Base-by-base conservation (phyloP, 768 basidiomycete genomes). In the Trametes coccinea region DNA sequence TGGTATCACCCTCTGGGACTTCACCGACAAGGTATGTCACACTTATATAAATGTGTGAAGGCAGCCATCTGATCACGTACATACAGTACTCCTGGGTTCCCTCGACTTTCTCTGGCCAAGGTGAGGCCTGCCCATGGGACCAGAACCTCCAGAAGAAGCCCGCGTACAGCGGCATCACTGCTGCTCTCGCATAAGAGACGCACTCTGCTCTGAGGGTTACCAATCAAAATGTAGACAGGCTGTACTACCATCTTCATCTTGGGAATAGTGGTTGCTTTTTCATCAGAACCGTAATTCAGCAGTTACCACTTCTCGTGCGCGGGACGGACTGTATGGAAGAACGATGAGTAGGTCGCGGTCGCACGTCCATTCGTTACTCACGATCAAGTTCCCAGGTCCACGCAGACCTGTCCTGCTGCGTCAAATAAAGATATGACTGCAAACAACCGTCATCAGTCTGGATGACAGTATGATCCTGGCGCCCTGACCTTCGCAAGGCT, bases 331-430 rank as follows among this genome's bases (percentile, higher is more conserved):
- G 51, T 0, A 2, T 53, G 31, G 22, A 27, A 30, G 29, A 30
- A 30, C 22, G 16, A 17, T 3, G 50, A 56, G 0, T 5, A 3
- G n/a, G 14, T 31, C 27, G 4, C 16, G 41, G 3, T 49, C 31
- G 6, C 2, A n/a, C 13, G 11, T n/a, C n/a, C 1, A 6, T 30
- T n/a, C 2, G 2, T 2, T 43, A 75, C 88, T 76, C 67, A 90
- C 89, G 76, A 64, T 91, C 89, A 33, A 92, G 77, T 69, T 91
- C 90, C 88, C 88, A 92, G 27, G 87, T 85, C 86, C 82, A 88
- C 11, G 86, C 80, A 40, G 87, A 87, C 30, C 83, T 79, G 56
- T 88, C 86, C 73, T 90, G 90, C 45, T 84, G 79, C 4, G 76
- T 80, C 27, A 92, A 82, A 67, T 81, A 82, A 30, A 87, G 71